Percentiles rank a stretch among this genome's conserved stretches.
Evolutionary conservation across 257 asterid species (phyloP).

Genomic region (Oldenlandia corymbosa): DNA sequence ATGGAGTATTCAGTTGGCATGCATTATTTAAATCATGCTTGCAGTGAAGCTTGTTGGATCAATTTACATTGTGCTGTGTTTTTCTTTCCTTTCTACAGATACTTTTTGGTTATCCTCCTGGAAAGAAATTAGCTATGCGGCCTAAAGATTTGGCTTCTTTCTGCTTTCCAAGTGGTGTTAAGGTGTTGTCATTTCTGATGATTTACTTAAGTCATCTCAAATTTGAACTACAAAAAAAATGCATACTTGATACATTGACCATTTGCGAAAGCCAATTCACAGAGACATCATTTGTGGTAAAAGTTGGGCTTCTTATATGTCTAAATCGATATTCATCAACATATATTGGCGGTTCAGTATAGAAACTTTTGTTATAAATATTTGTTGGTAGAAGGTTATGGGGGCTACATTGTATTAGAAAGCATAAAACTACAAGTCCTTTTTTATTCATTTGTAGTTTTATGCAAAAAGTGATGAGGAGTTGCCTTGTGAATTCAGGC

Average conservation of each 20-base stretch:
- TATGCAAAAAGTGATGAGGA: background rate
- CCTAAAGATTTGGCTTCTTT: constrained; percentile 75
- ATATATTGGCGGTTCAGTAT: background rate
- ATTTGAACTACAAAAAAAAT: background rate
- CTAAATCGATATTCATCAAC: background rate
- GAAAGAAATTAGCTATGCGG: constrained; percentile 57
- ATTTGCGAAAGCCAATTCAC: constrained; percentile 1
- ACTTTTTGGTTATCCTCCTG: constrained; percentile 78
- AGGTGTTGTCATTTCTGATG: constrained; percentile 41
- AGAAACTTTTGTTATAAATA: background rate
- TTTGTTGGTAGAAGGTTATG: background rate
- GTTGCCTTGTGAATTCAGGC: constrained; percentile 45
- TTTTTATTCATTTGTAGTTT: background rate
- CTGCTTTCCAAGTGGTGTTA: constrained; percentile 87
- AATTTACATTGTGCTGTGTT: constrained; percentile 2
- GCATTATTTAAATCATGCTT: too few species aligned
- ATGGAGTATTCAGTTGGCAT: too few species aligned
- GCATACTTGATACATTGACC: background rate
- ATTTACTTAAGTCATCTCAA: background rate
- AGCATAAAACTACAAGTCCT: background rate
- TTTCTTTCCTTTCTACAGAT: constrained; percentile 34
- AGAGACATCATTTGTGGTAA: background rate
- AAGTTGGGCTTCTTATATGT: background rate
- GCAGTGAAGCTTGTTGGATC: background rate
- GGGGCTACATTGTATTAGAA: background rate